Evolutionary conservation across 148 eudicot genomes (phyloP).

Genomic region (Talinum fruticosum): DNA sequence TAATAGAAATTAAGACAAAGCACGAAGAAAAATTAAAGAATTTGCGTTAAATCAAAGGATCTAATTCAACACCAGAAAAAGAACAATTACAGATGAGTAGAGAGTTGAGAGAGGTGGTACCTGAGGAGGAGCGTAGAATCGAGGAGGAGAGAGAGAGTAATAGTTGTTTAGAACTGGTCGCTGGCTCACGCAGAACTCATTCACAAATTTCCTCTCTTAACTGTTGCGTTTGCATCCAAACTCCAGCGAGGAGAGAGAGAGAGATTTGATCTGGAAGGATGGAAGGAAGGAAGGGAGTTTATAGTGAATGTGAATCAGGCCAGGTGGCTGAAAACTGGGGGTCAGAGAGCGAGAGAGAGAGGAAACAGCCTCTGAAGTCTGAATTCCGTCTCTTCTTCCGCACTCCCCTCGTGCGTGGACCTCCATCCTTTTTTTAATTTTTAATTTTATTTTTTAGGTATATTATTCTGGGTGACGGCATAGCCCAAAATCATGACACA

Average conservation of each 20-base stretch:
- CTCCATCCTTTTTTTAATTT: not conserved
- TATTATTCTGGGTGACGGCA: not conserved
- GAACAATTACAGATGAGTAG: not conserved
- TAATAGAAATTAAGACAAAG: too few relatives aligned
- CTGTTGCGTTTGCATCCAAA: not conserved
- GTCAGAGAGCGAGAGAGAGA: too few relatives aligned
- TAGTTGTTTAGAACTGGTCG: not conserved
- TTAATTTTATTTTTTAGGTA: too few relatives aligned
- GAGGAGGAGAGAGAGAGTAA: not conserved
- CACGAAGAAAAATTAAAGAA: not conserved
- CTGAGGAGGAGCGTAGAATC: not conserved
- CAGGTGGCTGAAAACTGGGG: not conserved
- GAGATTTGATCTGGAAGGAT: not conserved
- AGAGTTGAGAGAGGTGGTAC: not conserved
- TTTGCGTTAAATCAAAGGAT: not conserved
- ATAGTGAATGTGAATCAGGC: not conserved
- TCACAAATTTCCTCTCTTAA: not conserved
- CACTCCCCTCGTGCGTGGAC: not conserved
- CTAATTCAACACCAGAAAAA: not conserved
- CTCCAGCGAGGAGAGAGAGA: not conserved
- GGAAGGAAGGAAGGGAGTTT: not conserved
- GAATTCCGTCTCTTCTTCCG: too few relatives aligned
- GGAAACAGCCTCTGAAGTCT: not conserved
- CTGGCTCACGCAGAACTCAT: not conserved
- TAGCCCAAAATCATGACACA: not conserved